A percentile compares a stretch with the other conserved stretches of the same genome.
phyloP scores from a whole-genome alignment of 208 protist genomes.

The Leishmania tarentolae region DNA sequence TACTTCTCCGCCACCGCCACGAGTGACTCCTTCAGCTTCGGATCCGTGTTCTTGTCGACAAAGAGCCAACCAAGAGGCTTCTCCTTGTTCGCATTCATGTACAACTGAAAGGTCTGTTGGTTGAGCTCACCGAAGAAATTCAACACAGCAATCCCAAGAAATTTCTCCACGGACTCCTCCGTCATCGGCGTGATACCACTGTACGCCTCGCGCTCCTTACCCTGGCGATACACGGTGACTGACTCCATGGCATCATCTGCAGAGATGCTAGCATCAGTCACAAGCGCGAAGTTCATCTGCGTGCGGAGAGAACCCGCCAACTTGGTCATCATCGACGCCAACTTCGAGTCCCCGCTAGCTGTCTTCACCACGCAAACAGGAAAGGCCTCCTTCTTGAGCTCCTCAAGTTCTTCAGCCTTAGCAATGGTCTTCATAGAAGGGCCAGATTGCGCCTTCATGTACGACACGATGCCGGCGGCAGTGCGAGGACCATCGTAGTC shows the following conservation, averaged over 20 bases:
- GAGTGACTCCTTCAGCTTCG: slow-evolving; percentile 32
- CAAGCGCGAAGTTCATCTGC: slow-evolving; percentile 61
- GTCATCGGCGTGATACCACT: slow-evolving; percentile 36
- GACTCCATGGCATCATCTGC: slow-evolving; percentile 56
- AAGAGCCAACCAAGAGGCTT: slow-evolving; percentile 79
- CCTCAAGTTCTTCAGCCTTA: slow-evolving; percentile 55
- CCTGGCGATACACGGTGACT: slow-evolving; percentile 60
- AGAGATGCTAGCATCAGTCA: slow-evolving; percentile 54
- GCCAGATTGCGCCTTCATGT: slow-evolving; percentile 59
- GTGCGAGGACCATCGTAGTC: slow-evolving; percentile 72
- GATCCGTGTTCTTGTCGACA: slow-evolving; percentile 37
- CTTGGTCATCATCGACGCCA: slow-evolving; percentile 33
- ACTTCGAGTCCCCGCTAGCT: slow-evolving; percentile 32
- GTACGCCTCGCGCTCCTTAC: slow-evolving; percentile 53
- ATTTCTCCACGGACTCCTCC: slow-evolving; percentile 42
- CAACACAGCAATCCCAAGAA: slow-evolving; percentile 53
- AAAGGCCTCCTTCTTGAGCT: slow-evolving; percentile 56
- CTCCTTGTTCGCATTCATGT: slow-evolving; percentile 47
- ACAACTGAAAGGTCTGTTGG: slow-evolving; percentile 63
- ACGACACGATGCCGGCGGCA: slow-evolving; percentile 57
- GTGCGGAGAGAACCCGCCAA: slow-evolving; percentile 46
- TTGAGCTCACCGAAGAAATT: slow-evolving; percentile 74
- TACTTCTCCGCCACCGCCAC: slow-evolving; percentile 66
- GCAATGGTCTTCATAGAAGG: slow-evolving; percentile 40
- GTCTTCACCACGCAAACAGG: slow-evolving; percentile 64